Conservation (phyloP, 176 grass and related monocot species). For the Olyra latifolia region DNA sequence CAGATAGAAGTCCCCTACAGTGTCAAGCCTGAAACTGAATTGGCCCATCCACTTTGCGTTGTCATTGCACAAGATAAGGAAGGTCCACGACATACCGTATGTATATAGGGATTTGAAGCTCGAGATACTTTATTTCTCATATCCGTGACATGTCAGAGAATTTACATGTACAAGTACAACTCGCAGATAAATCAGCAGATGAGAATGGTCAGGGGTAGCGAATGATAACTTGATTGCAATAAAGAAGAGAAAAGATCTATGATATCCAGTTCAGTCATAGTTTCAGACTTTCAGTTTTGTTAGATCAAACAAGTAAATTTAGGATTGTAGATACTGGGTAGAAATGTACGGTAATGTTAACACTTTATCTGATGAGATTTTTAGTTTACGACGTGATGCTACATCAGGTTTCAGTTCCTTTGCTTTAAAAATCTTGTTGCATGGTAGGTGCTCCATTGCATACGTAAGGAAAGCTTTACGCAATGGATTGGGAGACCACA, state of each 20-base stretch:
- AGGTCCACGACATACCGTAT: background rate
- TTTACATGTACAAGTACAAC: no score
- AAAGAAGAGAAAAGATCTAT: background rate
- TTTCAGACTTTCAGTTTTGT: background rate
- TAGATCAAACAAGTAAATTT: background rate
- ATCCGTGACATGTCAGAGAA: background rate
- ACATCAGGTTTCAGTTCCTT: background rate
- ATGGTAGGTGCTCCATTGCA: background rate
- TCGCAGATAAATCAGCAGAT: background rate
- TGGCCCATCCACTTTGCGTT: slow-evolving; percentile 43
- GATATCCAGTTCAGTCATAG: background rate
- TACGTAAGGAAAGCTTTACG: slow-evolving; percentile 49
- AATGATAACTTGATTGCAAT: background rate
- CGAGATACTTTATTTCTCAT: background rate
- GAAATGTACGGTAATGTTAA: background rate
- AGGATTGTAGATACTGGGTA: background rate
- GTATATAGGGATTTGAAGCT: no score
- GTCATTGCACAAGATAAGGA: slow-evolving; percentile 56
- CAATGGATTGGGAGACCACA: slow-evolving; percentile 54
- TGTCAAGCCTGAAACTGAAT: slow-evolving; percentile 29
- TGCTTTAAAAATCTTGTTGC: background rate
- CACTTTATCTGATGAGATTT: background rate
- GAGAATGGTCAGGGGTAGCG: background rate
- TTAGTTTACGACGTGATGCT: background rate
- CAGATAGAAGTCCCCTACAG: slow-evolving; percentile 45